phyloP scores from a whole-genome alignment of 495 filamentous ascomycete species.

The Sphaerosporella brunnea region DNA sequence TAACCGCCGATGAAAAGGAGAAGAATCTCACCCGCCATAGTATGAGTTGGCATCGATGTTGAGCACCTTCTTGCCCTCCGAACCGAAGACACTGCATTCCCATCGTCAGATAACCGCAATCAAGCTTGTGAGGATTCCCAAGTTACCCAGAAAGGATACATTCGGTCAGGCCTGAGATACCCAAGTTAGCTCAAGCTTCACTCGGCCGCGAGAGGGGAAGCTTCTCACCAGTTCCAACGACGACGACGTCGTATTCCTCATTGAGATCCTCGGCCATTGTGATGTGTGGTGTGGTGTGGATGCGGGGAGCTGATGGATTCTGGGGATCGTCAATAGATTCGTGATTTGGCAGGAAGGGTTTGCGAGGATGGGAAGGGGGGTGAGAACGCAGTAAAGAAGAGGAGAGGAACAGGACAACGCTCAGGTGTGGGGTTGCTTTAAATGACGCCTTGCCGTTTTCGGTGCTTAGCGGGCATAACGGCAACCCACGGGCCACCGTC shows the following conservation, averaged over 20 bases:
- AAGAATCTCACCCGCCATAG: conserved; percentile 79
- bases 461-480: not conserved
- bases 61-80: conserved; percentile 96
- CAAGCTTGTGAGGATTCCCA: not conserved
- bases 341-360: not conserved
- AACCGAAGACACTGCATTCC: conserved; percentile 63
- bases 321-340: not conserved
- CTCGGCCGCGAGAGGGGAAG: conserved; percentile 27
- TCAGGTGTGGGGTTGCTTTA: conserved; percentile 4
- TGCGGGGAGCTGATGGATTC: not conserved
- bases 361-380: not conserved
- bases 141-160: conserved; percentile 90
- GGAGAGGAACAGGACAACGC: conserved; percentile 1
- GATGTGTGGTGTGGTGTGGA: not conserved
- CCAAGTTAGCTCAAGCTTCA: conserved; percentile 8
- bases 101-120: not conserved
- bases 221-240: conserved; percentile 75
- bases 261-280: conserved; percentile 83
- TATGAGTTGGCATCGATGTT: conserved; percentile 99
- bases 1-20: not conserved
- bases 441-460: not conserved
- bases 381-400: not conserved
- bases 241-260: conserved; percentile 92
- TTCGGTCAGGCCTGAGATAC: conserved; percentile 70
- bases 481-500: not conserved